Conservation (phyloP, 2,329 filamentous ascomycete genomes). For the Alternaria alternata region DNA sequence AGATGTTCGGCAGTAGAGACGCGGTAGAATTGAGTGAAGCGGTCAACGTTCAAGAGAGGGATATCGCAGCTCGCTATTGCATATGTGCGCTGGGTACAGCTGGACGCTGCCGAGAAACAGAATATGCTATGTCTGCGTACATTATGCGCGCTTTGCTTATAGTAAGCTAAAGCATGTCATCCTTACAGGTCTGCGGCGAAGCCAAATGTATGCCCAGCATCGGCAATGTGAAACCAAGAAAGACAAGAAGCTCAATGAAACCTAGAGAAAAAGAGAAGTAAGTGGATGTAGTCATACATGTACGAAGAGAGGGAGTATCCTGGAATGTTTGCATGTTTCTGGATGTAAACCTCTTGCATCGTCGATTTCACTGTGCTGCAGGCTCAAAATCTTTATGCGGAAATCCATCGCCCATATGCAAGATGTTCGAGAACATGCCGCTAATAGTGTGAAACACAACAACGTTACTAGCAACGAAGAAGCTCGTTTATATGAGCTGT, state of each 20-base stretch:
- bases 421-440: background rate
- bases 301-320: background rate
- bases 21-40: background rate
- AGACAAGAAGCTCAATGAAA: background rate
- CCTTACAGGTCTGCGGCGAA: background rate
- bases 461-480: background rate
- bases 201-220: slow-evolving; percentile 1
- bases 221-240: background rate
- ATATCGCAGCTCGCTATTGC: background rate
- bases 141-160: slow-evolving; percentile 2
- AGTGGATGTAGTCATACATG: background rate
- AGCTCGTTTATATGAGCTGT: background rate
- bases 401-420: background rate
- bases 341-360: background rate
- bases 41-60: background rate
- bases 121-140: background rate
- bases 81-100: background rate
- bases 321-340: background rate
- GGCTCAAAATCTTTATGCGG: background rate
- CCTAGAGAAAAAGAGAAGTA: background rate
- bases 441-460: background rate
- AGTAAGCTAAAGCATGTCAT: background rate
- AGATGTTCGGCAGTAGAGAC: background rate
- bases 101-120: background rate
- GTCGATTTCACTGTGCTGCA: background rate